Evolutionary conservation across 2,329 filamentous ascomycete species (phyloP).

Genomic region (Venturia pyrina): DNA sequence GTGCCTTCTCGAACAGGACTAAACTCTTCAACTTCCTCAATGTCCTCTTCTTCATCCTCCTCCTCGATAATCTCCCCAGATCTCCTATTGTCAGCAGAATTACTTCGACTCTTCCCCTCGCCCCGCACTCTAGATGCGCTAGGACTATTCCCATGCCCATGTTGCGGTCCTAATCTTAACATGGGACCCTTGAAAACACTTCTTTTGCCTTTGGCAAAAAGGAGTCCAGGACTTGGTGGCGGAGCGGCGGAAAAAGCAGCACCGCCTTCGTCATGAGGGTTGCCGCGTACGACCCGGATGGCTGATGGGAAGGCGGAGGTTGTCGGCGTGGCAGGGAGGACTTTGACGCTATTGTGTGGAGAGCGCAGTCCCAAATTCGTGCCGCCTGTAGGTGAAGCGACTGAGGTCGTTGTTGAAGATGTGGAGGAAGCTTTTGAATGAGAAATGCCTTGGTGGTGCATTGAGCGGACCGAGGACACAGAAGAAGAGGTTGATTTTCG

Average conservation of each 20-base stretch:
- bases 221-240: slow-evolving; percentile 52
- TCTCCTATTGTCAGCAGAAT: slow-evolving; percentile 55
- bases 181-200: slow-evolving; percentile 75
- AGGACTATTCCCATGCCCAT: slow-evolving; percentile 15
- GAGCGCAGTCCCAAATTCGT: slow-evolving; percentile 50
- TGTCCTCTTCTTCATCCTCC: slow-evolving; percentile 25
- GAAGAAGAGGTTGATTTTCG: slow-evolving; percentile 95
- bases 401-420: slow-evolving; percentile 64
- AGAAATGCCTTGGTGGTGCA: slow-evolving; percentile 75
- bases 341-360: slow-evolving; percentile 79
- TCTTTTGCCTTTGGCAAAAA: slow-evolving; percentile 74
- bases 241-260: slow-evolving; percentile 43
- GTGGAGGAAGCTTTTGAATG: slow-evolving; percentile 94
- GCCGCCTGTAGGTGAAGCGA: slow-evolving; percentile 34
- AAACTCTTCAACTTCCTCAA: slow-evolving; percentile 14
- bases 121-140: slow-evolving; percentile 22
- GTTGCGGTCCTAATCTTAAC: slow-evolving; percentile 41
- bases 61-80: slow-evolving; percentile 60
- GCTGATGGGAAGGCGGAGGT: slow-evolving; percentile 68
- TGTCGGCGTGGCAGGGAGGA: slow-evolving; percentile 84
- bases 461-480: slow-evolving; percentile 82
- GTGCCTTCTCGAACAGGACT: slow-evolving; percentile 8
- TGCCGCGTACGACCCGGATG: slow-evolving; percentile 63
- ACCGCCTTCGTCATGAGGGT: slow-evolving; percentile 23
- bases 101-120: slow-evolving; percentile 25